Evolutionary conservation across 2,329 filamentous ascomycete genomes (phyloP).

Genomic region (Aspergillus spinulosporus): DNA sequence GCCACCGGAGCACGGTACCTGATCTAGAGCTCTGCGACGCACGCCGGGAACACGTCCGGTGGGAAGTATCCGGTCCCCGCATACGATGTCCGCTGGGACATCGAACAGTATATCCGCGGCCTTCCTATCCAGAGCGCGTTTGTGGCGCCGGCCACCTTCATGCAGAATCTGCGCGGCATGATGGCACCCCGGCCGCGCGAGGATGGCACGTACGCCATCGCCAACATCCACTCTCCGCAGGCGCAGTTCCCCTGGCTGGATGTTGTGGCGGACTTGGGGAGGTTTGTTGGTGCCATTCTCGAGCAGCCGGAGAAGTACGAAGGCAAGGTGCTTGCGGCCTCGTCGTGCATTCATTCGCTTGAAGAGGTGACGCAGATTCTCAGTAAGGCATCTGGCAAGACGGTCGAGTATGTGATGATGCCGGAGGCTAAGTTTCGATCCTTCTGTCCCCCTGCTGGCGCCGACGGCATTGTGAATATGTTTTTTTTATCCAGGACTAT

Average conservation of each 20-base stretch:
- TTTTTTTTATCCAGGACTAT: conserved; percentile 33
- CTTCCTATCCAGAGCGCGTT: conserved; percentile 49
- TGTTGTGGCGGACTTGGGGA: conserved; percentile 39
- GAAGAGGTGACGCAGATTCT: conserved; percentile 36
- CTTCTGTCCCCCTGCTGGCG: conserved; percentile 19
- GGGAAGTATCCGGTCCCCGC: conserved; percentile 36
- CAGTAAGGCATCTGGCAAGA: conserved; percentile 39
- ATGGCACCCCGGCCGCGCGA: conserved; percentile 26
- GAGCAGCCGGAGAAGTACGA: conserved; percentile 37
- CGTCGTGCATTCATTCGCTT: conserved; percentile 33
- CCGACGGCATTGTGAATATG: conserved; percentile 24
- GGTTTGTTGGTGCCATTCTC: conserved; percentile 40
- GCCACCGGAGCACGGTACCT: conserved; percentile 29
- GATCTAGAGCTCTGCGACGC: conserved; percentile 32
- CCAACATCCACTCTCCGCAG: conserved; percentile 20
- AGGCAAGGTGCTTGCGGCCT: conserved; percentile 39
- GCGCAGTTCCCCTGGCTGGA: conserved; percentile 36
- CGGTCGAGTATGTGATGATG: conserved; percentile 33
- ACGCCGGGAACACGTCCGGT: conserved; percentile 28
- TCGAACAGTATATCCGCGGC: conserved; percentile 55
- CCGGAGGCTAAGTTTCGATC: conserved; percentile 26
- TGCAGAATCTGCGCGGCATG: conserved; percentile 48
- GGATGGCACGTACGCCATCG: conserved; percentile 32
- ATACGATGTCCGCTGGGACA: conserved; percentile 60
- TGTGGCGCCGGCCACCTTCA: conserved; percentile 57